Evolutionary conservation across 179 eudicot genomes (phyloP), one percentile per base, ranked within the genome.

Genomic region (Carnegiea gigantea): DNA sequence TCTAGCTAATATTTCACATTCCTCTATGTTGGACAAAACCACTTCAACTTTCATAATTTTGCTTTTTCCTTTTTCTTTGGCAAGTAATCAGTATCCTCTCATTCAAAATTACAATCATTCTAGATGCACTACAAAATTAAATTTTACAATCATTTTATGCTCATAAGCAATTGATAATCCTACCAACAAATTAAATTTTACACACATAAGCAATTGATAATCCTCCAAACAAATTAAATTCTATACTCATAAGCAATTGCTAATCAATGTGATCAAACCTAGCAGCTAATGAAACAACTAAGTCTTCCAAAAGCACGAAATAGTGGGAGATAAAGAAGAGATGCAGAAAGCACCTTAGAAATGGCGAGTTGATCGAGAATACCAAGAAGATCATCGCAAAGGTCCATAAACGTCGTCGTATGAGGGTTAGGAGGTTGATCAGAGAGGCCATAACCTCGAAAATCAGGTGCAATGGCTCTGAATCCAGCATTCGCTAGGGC

Each of bases 381-480:
- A 6, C 83, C 89, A 24, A 88, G 87, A 44, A 91, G 80, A 77
- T 93, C 95, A 24, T 18, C 15, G 21, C 81, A 81, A 24, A 87
- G 86, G 73, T 93, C 94, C 70, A 14, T 2, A 76, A 82, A 83
- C n/a, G 84, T 40, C 84, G 93, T 62, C 59, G 90, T 86, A 15
- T 90, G 65, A 83, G 95, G 92, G 71, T 87, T 82, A 36, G 87
- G 60, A 0, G 95, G 91, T 24, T 79, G 65, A 9, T 93, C 97
- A 24, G 95, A 93, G 10, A 91, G 77, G 24, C 95, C 97, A 82
- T 93, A 93, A 0, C 97, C 97, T 78, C 93, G 86, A 79, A 76
- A 91, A 84, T 91, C 97, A 71, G 93, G 93, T 23, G 97, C 92
- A 26, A 93, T 85, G 0, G 91, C 95, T 79, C 91, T 80, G 85